These are phyloP conservation scores for Salix caprea DNA, from an alignment of 345 rosid species.

Conservation along the genomic window DNA sequence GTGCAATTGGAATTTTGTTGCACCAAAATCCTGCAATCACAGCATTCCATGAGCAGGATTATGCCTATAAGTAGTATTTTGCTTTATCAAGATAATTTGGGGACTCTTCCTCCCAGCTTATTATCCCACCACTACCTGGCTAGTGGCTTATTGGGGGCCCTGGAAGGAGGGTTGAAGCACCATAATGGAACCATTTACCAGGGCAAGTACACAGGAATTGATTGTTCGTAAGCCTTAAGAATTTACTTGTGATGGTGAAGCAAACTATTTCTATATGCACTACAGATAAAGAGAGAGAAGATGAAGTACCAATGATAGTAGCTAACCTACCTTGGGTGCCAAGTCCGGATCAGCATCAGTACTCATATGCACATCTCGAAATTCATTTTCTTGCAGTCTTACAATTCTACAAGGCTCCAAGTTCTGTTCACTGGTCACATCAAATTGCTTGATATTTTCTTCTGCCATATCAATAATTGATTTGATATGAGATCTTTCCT, in stretches of 20 bases:
- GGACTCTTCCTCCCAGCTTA: neutral
- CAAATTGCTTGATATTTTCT: constrained; percentile 43
- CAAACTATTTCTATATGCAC: neutral
- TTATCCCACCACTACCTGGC: neutral
- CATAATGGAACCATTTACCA: neutral
- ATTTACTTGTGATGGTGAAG: neutral
- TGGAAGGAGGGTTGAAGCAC: neutral
- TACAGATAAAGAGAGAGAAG: neutral
- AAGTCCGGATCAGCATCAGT: constrained; percentile 34
- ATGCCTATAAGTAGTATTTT: neutral
- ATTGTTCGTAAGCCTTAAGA: neutral
- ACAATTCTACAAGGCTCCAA: constrained; percentile 28
- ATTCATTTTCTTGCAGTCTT: constrained; percentile 49
- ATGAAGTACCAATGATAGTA: neutral
- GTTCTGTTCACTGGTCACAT: constrained; percentile 29
- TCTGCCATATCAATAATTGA: constrained; percentile 36
- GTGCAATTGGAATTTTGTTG: neutral
- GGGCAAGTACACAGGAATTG: neutral
- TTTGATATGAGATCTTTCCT: constrained; percentile 51
- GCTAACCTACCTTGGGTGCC: constrained; percentile 38
- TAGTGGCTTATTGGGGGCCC: neutral
- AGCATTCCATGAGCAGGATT: neutral
- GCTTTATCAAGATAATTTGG: too few relatives aligned
- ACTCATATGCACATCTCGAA: constrained; percentile 51
- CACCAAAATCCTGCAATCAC: neutral